Conservation (phyloP, 805 yeast species). For the Aciculoconidium aculeatum region DNA sequence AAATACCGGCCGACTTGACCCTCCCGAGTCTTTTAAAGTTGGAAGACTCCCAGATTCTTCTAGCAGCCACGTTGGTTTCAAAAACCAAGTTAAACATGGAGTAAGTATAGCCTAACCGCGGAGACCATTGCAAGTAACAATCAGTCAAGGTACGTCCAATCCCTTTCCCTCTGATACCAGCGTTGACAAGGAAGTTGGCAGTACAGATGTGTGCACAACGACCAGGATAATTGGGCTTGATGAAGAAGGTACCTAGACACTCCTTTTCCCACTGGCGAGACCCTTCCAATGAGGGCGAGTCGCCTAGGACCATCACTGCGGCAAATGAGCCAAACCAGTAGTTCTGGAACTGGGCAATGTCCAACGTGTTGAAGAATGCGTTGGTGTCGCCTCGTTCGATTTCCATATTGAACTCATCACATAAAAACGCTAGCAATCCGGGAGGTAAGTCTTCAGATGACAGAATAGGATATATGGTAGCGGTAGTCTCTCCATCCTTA, state of each 20-base stretch:
- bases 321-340: slow-evolving; percentile 88
- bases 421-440: slow-evolving; percentile 70
- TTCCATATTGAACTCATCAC: slow-evolving; percentile 93
- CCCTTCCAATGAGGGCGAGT: slow-evolving; percentile 41
- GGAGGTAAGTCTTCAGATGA: slow-evolving; percentile 65
- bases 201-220: slow-evolving; percentile 91
- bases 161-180: slow-evolving; percentile 88
- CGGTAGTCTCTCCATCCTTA: slow-evolving; percentile 86
- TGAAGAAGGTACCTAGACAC: slow-evolving; percentile 81
- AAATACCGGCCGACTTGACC: slow-evolving; percentile 79
- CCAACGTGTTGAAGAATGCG: slow-evolving; percentile 77
- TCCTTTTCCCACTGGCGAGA: slow-evolving; percentile 84
- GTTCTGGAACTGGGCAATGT: slow-evolving; percentile 68
- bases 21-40: slow-evolving; percentile 77
- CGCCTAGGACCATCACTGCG: slow-evolving; percentile 78
- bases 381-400: slow-evolving; percentile 82
- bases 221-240: slow-evolving; percentile 90
- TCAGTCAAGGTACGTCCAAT: slow-evolving; percentile 83
- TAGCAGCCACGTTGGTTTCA: slow-evolving; percentile 80
- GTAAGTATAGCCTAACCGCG: slow-evolving; percentile 79
- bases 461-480: slow-evolving; percentile 84
- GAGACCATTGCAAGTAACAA: slow-evolving; percentile 87
- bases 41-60: slow-evolving; percentile 69
- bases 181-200: slow-evolving; percentile 82
- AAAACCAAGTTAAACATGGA: slow-evolving; percentile 80